Evolutionary conservation across 129 eudicot species (phyloP).

Genomic region (Helianthus tuberosus): DNA sequence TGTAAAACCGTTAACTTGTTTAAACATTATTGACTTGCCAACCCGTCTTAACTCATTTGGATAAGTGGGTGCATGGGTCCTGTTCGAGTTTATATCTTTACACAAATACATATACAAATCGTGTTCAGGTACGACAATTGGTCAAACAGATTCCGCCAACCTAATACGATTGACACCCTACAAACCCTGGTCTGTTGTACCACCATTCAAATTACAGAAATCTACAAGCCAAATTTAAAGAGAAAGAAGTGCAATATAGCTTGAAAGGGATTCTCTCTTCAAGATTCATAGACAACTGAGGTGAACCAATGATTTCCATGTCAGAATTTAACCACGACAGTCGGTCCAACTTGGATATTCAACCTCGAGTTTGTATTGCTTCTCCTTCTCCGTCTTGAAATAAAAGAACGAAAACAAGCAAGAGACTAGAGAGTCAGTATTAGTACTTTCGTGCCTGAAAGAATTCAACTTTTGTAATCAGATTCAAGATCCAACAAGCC

Average conservation of each 20-base stretch:
- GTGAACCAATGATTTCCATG: not conserved
- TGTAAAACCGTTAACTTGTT: too few relatives aligned
- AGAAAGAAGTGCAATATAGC: not conserved
- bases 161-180: too few relatives aligned
- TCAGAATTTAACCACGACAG: not conserved
- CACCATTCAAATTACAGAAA: not conserved
- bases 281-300: not conserved
- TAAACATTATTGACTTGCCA: too few relatives aligned
- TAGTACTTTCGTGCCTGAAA: slow-evolving; percentile 23
- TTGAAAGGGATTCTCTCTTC: not conserved
- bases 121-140: too few relatives aligned
- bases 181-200: not conserved
- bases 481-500: slow-evolving; percentile 77
- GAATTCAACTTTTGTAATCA: not conserved
- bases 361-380: slow-evolving; percentile 35
- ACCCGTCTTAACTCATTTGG: too few relatives aligned
- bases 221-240: not conserved
- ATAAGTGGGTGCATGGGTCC: too few relatives aligned
- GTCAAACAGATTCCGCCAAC: too few relatives aligned
- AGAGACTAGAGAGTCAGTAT: slow-evolving; percentile 24
- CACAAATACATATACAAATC: too few relatives aligned
- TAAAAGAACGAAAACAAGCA: slow-evolving; percentile 13
- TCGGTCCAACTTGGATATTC: slow-evolving; percentile 1
- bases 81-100: too few relatives aligned
- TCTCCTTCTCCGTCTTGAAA: too few relatives aligned